phyloP scores from a whole-genome alignment of 2,329 filamentous ascomycete species.

The Saccharata proteae region DNA sequence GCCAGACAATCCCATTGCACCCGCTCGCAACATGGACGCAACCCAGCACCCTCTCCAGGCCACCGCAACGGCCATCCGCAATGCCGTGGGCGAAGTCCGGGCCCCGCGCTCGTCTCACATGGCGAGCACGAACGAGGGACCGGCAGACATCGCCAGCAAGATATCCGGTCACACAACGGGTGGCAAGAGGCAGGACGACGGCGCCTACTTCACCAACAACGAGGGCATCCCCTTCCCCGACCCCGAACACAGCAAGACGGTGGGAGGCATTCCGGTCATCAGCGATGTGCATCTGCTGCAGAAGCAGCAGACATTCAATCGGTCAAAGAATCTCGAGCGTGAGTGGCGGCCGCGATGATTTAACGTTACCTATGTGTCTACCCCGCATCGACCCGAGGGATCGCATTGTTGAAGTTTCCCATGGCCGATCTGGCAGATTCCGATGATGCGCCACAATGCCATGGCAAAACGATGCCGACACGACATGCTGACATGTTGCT shows the following conservation, averaged over 20 bases:
- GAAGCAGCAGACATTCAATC: conserved; percentile 44
- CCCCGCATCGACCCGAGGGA: conserved; percentile 1
- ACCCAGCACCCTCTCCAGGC: conserved; percentile 31
- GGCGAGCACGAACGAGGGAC: conserved; percentile 36
- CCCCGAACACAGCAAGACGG: conserved; percentile 39
- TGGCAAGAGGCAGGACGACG: conserved; percentile 38
- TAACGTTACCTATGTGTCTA: neutral
- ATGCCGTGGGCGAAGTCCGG: conserved; percentile 25
- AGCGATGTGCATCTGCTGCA: conserved; percentile 42
- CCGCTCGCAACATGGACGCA: conserved; percentile 20
- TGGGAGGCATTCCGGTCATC: conserved; percentile 39
- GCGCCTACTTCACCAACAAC: conserved; percentile 42
- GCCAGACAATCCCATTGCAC: too few species aligned
- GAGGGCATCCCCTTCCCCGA: conserved; percentile 42
- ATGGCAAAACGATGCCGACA: too few species aligned
- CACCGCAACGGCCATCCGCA: conserved; percentile 29
- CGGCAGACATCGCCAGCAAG: conserved; percentile 40
- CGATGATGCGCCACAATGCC: too few species aligned
- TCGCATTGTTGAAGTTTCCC: conserved; percentile 15
- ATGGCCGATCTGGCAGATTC: too few species aligned
- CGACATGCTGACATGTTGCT: too few species aligned
- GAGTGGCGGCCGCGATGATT: conserved; percentile 5
- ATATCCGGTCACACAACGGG: conserved; percentile 34
- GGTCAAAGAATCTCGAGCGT: conserved; percentile 41
- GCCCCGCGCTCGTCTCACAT: conserved; percentile 28